Conservation (phyloP, 176 grass and related monocot genomes). For the Lolium rigidum region DNA sequence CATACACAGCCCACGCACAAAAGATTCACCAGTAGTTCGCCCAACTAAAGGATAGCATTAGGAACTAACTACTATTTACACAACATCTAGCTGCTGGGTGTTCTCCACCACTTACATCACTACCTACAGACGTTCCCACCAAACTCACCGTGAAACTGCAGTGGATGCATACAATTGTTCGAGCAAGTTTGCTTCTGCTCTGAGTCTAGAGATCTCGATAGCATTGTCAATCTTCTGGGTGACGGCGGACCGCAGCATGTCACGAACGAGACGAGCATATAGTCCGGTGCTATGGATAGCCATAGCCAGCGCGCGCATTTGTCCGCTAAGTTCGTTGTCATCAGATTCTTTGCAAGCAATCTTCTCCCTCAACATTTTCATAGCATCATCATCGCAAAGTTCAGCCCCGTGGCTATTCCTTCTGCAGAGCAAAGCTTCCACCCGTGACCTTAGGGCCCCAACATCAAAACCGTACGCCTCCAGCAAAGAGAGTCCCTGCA, state of each 20-base stretch:
- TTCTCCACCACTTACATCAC: too few relatives aligned
- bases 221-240: not conserved
- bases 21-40: too few relatives aligned
- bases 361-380: conserved; percentile 1
- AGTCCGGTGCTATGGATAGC: conserved; percentile 20
- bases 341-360: conserved; percentile 21
- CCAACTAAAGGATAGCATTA: too few relatives aligned
- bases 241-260: conserved; percentile 15
- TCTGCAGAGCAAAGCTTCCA: conserved; percentile 45
- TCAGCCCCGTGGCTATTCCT: not conserved
- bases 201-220: conserved; percentile 35
- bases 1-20: too few relatives aligned
- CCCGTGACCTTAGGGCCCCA: conserved; percentile 37
- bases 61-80: too few relatives aligned
- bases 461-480: conserved; percentile 71
- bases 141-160: too few relatives aligned
- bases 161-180: not conserved
- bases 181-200: not conserved
- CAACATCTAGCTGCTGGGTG: too few relatives aligned
- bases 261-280: conserved; percentile 15
- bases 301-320: conserved; percentile 24
- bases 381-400: not conserved
- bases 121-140: too few relatives aligned
- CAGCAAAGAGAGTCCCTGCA: conserved; percentile 48
- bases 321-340: not conserved